Percentiles rank a stretch among this genome's conserved stretches.
These are phyloP conservation scores for Monosporascus cannonballus DNA, from an alignment of 2,329 filamentous ascomycete genomes.

Conservation along the genomic window DNA sequence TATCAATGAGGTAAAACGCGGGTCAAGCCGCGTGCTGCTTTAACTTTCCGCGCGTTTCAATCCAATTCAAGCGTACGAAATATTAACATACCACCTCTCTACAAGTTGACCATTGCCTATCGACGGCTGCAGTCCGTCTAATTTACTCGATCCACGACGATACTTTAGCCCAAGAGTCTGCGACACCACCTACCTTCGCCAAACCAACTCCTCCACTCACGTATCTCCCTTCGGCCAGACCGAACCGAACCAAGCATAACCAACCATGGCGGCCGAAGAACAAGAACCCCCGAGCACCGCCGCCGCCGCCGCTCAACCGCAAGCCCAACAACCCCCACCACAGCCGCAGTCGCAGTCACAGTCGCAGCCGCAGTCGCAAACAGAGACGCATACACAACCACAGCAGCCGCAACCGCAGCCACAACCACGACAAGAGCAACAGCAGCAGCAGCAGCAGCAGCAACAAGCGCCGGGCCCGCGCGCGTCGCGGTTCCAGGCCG, in stretches of 20 bases:
- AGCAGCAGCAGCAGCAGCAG: not conserved
- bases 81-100: not conserved
- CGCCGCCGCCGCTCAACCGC: not conserved
- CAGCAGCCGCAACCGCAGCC: constrained; percentile 1
- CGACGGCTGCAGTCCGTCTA: too few relatives aligned
- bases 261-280: not conserved
- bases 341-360: not conserved
- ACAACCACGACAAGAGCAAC: constrained; percentile 2
- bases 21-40: not conserved
- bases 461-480: constrained; percentile 39
- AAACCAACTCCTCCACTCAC: not conserved
- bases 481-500: constrained; percentile 46
- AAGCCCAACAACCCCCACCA: not conserved
- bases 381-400: not conserved
- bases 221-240: too few relatives aligned
- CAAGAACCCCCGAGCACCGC: not conserved
- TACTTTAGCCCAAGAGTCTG: too few relatives aligned
- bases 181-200: not conserved
- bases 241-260: too few relatives aligned
- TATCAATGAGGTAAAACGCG: not conserved
- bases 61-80: not conserved
- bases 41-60: not conserved
- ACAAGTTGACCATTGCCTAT: not conserved
- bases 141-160: too few relatives aligned
- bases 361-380: not conserved